Evolutionary conservation across 2,329 filamentous ascomycete genomes (phyloP).

Genomic region (Beauveria caledonica): DNA sequence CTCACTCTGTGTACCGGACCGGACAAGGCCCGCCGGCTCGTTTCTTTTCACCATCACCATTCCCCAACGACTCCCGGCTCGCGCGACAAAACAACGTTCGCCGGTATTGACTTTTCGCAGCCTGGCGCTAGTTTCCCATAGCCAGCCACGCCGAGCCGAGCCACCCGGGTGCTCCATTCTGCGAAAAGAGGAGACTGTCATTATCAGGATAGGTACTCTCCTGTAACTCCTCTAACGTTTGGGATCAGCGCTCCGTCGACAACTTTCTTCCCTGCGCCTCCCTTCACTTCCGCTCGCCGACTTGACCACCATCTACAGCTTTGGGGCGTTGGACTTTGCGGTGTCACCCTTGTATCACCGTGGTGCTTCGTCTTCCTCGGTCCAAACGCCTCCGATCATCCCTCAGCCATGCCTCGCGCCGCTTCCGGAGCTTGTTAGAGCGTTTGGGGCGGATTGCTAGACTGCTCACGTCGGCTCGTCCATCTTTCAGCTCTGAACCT

Average conservation of each 20-base stretch:
- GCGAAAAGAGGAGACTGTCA: constrained; percentile 2
- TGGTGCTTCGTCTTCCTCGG: not conserved
- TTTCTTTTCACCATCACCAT: not conserved
- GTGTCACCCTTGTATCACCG: not conserved
- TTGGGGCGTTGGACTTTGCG: not conserved
- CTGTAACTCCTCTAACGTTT: not conserved
- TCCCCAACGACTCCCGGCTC: not conserved
- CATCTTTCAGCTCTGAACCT: not conserved
- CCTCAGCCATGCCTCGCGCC: constrained; percentile 1
- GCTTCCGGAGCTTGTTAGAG: constrained; percentile 3
- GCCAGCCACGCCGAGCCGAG: not conserved
- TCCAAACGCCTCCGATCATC: not conserved
- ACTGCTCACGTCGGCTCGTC: not conserved
- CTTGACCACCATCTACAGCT: not conserved
- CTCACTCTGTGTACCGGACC: not conserved
- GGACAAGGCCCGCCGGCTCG: not conserved
- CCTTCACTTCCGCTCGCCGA: not conserved
- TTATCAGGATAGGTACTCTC: not conserved
- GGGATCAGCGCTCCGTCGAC: constrained; percentile 7
- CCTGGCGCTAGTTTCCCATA: not conserved
- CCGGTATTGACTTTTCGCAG: not conserved
- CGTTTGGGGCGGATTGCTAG: not conserved
- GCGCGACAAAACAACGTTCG: not conserved
- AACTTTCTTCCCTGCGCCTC: not conserved
- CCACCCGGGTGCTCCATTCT: not conserved